Conservation (phyloP, 2,329 filamentous ascomycete species). For the Fusarium sp. region DNA sequence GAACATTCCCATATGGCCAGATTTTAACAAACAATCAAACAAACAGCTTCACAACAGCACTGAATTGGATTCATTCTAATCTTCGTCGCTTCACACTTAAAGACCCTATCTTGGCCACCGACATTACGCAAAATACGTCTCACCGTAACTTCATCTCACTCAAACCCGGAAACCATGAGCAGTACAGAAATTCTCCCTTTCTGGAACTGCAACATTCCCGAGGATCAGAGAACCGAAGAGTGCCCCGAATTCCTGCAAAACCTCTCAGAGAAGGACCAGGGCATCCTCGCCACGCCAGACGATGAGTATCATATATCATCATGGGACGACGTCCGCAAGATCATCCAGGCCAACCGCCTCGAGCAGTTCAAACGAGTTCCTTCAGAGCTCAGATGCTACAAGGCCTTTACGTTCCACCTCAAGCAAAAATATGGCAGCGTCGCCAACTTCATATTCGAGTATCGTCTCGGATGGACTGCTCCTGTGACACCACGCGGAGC, state of each 20-base stretch:
- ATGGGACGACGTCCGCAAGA: slow-evolving; percentile 77
- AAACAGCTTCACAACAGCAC: neutral
- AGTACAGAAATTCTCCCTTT: slow-evolving; percentile 65
- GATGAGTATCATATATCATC: slow-evolving; percentile 70
- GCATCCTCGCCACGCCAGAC: slow-evolving; percentile 79
- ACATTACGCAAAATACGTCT: slow-evolving; percentile 2
- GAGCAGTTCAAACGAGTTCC: slow-evolving; percentile 83
- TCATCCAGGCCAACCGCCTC: slow-evolving; percentile 76
- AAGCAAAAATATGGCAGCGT: slow-evolving; percentile 79
- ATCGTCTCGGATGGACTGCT: slow-evolving; percentile 77
- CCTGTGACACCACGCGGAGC: slow-evolving; percentile 53
- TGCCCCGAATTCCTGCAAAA: slow-evolving; percentile 80
- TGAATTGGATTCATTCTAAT: neutral
- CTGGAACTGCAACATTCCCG: slow-evolving; percentile 86
- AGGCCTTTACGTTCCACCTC: slow-evolving; percentile 75
- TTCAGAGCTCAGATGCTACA: slow-evolving; percentile 82
- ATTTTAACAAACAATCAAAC: neutral
- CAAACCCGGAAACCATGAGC: slow-evolving; percentile 53
- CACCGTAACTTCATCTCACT: slow-evolving; percentile 29
- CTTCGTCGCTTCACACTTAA: neutral
- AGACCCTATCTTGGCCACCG: neutral
- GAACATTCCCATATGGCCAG: slow-evolving; percentile 2
- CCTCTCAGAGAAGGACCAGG: slow-evolving; percentile 75
- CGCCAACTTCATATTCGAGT: slow-evolving; percentile 78
- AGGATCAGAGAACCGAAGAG: slow-evolving; percentile 68